Percentiles rank a stretch among this genome's conserved stretches.
Conservation (phyloP, 2,329 filamentous ascomycete species). For the Fusarium piperis region DNA sequence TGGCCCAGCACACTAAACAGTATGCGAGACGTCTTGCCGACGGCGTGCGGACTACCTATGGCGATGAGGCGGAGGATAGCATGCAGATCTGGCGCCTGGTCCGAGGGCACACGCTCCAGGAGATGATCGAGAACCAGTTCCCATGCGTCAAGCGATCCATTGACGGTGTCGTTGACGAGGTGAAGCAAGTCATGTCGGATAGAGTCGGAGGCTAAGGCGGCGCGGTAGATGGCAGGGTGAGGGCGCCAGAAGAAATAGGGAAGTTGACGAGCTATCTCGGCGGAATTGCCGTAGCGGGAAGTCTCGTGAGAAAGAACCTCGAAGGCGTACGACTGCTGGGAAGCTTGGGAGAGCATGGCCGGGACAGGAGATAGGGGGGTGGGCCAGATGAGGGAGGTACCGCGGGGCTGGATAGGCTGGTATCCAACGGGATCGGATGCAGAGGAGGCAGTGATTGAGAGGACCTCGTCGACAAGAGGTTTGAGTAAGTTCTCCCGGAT, state of each 20-base stretch:
- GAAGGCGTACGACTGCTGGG: conserved; percentile 34
- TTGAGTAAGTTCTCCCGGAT: conserved; percentile 28
- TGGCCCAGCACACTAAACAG: conserved; percentile 49
- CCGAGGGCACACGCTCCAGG: conserved; percentile 17
- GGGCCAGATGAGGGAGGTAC: conserved; percentile 39
- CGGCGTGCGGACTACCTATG: conserved; percentile 44
- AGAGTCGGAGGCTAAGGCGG: conserved; percentile 33
- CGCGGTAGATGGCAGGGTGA: conserved; percentile 42
- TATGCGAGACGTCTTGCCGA: conserved; percentile 42
- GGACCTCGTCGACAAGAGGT: conserved; percentile 42
- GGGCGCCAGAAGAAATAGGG: conserved; percentile 53
- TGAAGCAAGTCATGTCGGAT: conserved; percentile 24
- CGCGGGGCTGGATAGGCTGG: conserved; percentile 27
- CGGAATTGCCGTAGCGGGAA: conserved; percentile 32
- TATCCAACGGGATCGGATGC: neutral
- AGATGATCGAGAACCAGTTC: conserved; percentile 26
- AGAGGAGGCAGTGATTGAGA: conserved; percentile 33
- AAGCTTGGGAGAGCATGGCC: conserved; percentile 27
- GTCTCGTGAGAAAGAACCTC: conserved; percentile 32
- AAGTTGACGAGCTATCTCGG: conserved; percentile 43
- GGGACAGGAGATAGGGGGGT: conserved; percentile 41
- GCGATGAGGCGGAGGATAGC: conserved; percentile 45
- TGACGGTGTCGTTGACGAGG: conserved; percentile 41
- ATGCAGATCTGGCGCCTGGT: conserved; percentile 39
- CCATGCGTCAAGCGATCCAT: conserved; percentile 15